Percentiles rank a stretch among this genome's conserved stretches.
Evolutionary conservation across 805 yeast genomes (phyloP).

Genomic region (Saturnispora zaruensis): DNA sequence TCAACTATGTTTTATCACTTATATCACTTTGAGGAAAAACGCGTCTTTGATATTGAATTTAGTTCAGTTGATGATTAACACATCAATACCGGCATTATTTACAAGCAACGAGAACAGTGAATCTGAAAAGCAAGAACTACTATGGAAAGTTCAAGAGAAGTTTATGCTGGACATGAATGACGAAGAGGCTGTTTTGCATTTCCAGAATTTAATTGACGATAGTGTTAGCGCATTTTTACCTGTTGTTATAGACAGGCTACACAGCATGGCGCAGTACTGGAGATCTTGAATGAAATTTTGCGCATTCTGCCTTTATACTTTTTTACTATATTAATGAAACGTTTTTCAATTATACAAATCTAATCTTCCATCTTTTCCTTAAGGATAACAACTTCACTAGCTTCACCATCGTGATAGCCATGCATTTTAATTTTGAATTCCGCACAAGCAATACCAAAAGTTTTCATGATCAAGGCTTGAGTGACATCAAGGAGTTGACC

Average conservation of each 20-base stretch:
- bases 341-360: constrained; percentile 5
- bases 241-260: constrained; percentile 89
- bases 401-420: constrained; percentile 71
- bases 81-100: constrained; percentile 84
- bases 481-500: constrained; percentile 81
- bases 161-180: constrained; percentile 90
- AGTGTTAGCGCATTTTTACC: constrained; percentile 92
- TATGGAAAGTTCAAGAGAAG: constrained; percentile 87
- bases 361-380: constrained; percentile 8
- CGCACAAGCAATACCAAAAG: constrained; percentile 91
- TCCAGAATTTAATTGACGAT: constrained; percentile 88
- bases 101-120: constrained; percentile 28
- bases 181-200: constrained; percentile 91
- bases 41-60: constrained; percentile 83
- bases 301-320: neutral
- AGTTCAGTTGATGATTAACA: constrained; percentile 89
- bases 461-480: constrained; percentile 86
- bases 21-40: constrained; percentile 80
- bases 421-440: constrained; percentile 75
- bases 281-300: constrained; percentile 45
- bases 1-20: constrained; percentile 90
- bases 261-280: constrained; percentile 97
- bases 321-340: constrained; percentile 3
- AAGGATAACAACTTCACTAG: constrained; percentile 20
- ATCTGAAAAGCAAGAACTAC: constrained; percentile 76